Conservation (phyloP, 1,139 yeast genomes). For the Oligophagozyma castellii region DNA sequence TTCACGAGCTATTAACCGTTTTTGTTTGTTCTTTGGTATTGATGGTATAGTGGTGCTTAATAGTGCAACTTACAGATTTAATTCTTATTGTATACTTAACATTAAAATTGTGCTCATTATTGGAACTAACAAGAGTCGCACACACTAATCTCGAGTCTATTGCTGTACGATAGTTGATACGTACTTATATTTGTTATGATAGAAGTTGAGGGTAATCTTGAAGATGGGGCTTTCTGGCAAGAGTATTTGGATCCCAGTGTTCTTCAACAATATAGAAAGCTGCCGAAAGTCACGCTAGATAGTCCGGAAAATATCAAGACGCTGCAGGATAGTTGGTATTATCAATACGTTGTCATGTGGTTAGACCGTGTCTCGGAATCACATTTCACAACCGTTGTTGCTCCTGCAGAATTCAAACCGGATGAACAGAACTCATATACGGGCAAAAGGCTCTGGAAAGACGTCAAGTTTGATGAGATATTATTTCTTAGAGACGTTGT, state of each 20-base stretch:
- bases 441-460: conserved; percentile 18
- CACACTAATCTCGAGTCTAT: no score
- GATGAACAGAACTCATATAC: conserved; percentile 4
- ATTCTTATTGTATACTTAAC: no score
- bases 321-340: conserved; percentile 16
- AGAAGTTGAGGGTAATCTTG: no score
- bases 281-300: conserved; percentile 5
- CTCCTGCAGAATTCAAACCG: not conserved
- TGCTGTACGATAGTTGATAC: no score
- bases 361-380: conserved; percentile 21
- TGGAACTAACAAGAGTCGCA: no score
- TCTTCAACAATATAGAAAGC: conserved; percentile 11
- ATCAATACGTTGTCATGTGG: conserved; percentile 24
- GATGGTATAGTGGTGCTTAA: no score
- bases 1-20: no score
- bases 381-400: conserved; percentile 9
- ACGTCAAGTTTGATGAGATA: conserved; percentile 19
- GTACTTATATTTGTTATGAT: no score
- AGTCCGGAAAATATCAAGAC: conserved; percentile 5
- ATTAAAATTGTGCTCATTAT: no score
- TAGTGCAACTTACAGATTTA: no score
- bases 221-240: no score
- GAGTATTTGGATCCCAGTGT: conserved; percentile 15
- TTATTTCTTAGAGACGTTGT: conserved; percentile 14
- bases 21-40: no score